Conservation (phyloP, 2,329 filamentous ascomycete genomes). For the Aspergillus viridinutans region DNA sequence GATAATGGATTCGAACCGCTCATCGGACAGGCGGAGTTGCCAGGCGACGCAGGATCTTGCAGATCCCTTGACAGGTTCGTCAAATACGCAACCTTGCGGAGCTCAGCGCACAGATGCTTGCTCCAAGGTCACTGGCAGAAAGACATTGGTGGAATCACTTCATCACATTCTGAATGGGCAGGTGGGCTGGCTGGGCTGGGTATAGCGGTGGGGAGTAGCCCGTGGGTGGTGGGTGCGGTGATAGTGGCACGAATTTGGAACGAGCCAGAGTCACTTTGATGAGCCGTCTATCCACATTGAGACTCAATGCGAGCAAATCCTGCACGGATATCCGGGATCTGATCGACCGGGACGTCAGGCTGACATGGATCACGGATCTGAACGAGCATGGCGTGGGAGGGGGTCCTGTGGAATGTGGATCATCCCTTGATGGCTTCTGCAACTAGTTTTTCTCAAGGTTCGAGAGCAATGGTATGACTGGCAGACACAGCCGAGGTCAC, state of each 20-base stretch:
- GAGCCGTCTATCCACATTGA: not conserved
- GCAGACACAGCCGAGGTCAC: not conserved
- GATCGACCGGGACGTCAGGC: not conserved
- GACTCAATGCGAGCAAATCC: not conserved
- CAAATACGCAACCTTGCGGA: not conserved
- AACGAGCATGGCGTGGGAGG: not conserved
- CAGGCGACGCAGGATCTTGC: not conserved
- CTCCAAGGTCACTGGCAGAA: not conserved
- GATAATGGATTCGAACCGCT: not conserved
- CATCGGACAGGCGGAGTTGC: not conserved
- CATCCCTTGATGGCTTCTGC: not conserved
- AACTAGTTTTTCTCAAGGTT: not conserved
- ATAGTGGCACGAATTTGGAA: not conserved
- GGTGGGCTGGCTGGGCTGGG: not conserved
- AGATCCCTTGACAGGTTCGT: not conserved
- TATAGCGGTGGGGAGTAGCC: not conserved
- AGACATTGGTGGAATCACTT: not conserved
- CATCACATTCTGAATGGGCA: not conserved
- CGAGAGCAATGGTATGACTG: not conserved
- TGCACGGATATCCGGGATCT: not conserved
- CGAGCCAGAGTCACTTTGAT: not conserved
- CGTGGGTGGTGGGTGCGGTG: not conserved
- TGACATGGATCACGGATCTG: not conserved
- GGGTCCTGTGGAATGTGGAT: not conserved
- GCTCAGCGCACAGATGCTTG: not conserved